These are phyloP conservation scores for Pseudogymnoascus sp. DNA, from an alignment of 2,329 filamentous ascomycete genomes.

Conservation along the genomic window DNA sequence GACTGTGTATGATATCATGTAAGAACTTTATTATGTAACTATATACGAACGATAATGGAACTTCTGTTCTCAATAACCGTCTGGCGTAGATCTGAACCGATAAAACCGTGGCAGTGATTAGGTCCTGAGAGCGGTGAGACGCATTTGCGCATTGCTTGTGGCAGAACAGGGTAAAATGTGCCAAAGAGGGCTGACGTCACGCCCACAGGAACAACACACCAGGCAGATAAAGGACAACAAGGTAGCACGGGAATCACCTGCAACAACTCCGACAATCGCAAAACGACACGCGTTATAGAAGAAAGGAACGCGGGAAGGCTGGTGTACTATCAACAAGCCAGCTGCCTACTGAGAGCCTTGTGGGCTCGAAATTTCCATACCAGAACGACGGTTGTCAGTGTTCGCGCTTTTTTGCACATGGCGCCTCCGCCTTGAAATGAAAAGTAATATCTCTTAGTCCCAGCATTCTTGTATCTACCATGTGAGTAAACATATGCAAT, in stretches of 20 bases:
- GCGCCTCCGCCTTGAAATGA: conserved; percentile 12
- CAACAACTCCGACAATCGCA: conserved; percentile 2
- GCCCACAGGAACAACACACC: conserved; percentile 2
- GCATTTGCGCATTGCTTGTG: neutral
- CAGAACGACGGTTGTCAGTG: neutral
- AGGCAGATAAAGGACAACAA: conserved; percentile 10
- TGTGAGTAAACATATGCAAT: neutral
- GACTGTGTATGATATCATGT: neutral
- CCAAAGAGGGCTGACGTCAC: conserved; percentile 1
- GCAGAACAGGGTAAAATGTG: neutral
- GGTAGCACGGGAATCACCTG: neutral
- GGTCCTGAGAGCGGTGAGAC: neutral
- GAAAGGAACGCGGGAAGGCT: neutral
- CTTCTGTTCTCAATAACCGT: neutral
- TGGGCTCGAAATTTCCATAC: neutral
- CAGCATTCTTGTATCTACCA: neutral
- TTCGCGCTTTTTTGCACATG: neutral
- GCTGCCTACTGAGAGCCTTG: conserved; percentile 2
- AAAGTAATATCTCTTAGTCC: neutral
- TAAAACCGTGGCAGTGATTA: neutral
- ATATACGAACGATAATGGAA: neutral
- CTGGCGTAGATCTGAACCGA: neutral
- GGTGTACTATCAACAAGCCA: neutral
- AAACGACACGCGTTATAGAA: conserved; percentile 1
- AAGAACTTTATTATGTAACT: neutral